Conservation (phyloP, 75 land plant genomes). For the Sequoiadendron giganteum region DNA sequence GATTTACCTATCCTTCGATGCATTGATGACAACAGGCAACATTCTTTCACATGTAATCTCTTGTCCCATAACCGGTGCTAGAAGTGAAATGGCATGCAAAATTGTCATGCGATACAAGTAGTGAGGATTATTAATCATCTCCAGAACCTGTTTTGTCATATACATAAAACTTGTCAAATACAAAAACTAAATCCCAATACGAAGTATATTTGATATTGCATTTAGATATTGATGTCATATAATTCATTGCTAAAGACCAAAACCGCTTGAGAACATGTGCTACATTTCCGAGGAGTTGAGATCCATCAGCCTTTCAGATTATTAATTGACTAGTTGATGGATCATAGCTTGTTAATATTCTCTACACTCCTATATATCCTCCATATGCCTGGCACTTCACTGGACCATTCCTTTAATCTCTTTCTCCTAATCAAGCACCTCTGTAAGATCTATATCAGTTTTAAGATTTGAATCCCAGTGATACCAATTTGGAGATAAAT, state of each 20-base stretch:
- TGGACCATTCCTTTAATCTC: not conserved
- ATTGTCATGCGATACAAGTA: slow-evolving; percentile 95
- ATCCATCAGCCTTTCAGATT: not conserved
- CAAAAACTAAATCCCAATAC: not conserved
- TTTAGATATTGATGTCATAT: not conserved
- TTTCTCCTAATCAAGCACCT: not conserved
- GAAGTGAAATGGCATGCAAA: slow-evolving; percentile 75
- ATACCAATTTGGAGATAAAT: not conserved
- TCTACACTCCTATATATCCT: not conserved
- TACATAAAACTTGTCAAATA: not conserved
- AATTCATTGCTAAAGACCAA: not conserved
- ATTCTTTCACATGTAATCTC: slow-evolving; percentile 89
- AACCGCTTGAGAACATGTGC: not conserved
- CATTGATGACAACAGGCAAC: slow-evolving; percentile 85
- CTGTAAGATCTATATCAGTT: not conserved
- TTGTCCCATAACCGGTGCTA: slow-evolving; percentile 92
- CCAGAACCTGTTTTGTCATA: slow-evolving; percentile 59
- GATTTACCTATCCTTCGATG: slow-evolving; percentile 86
- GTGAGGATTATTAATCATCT: slow-evolving; percentile 88
- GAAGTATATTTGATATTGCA: not conserved
- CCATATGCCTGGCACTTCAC: not conserved
- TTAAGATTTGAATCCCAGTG: not conserved
- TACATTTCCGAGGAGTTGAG: not conserved
- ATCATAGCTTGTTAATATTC: not conserved
- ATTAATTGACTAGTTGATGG: not conserved